Evolutionary conservation across 2,329 filamentous ascomycete genomes (phyloP).

Genomic region (Sphaerulina vaccinii): DNA sequence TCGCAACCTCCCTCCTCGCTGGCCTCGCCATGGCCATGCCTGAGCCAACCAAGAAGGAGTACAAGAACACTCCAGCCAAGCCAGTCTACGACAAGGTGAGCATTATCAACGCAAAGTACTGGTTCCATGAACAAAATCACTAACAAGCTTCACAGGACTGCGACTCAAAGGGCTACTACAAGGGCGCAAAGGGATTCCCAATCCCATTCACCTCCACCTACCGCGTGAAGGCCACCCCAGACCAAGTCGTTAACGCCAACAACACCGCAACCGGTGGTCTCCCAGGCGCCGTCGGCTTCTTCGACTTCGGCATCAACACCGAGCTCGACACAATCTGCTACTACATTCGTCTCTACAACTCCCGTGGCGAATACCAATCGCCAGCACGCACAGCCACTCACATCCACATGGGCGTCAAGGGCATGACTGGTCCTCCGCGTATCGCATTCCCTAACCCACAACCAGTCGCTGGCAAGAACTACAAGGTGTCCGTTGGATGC

Average conservation of each 20-base stretch:
- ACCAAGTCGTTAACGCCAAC: conserved; percentile 50
- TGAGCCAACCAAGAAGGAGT: conserved; percentile 16
- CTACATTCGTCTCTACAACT: conserved; percentile 53
- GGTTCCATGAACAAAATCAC: not conserved
- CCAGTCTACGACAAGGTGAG: conserved; percentile 9
- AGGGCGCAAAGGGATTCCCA: conserved; percentile 18
- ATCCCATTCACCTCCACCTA: conserved; percentile 51
- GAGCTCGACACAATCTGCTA: conserved; percentile 47
- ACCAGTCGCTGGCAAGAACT: conserved; percentile 37
- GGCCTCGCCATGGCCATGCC: conserved; percentile 21
- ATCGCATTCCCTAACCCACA: conserved; percentile 53
- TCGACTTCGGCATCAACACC: conserved; percentile 55
- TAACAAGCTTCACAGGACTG: not conserved
- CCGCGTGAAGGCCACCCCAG: conserved; percentile 49
- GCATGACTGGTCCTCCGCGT: conserved; percentile 52
- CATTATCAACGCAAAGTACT: not conserved
- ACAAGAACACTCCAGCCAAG: conserved; percentile 8
- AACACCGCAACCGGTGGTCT: conserved; percentile 33
- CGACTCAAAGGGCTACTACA: conserved; percentile 10
- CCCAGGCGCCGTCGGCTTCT: conserved; percentile 48
- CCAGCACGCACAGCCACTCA: conserved; percentile 55
- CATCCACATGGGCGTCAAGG: conserved; percentile 52
- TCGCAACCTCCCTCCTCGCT: conserved; percentile 21
- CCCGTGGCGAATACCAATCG: conserved; percentile 53
- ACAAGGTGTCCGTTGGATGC: conserved; percentile 45